A percentile compares a stretch with the other conserved stretches of the same genome.
Conservation (phyloP, 345 rosid species). For the Pugionium cornutum region DNA sequence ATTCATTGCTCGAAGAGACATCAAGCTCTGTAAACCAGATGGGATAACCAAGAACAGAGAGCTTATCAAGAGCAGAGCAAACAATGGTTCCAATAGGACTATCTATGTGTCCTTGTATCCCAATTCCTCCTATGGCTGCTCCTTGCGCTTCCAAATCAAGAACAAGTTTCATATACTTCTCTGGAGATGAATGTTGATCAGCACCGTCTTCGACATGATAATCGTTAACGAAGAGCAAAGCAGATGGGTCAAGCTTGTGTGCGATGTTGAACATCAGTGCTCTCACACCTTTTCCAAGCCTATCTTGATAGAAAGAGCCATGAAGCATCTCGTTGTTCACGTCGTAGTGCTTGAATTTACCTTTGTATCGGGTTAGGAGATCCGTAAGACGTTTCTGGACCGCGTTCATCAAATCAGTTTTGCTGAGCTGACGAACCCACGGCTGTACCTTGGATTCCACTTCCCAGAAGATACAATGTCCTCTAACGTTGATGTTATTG, state of each 20-base stretch:
- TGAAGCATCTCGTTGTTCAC: slow-evolving; percentile 65
- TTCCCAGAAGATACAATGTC: slow-evolving; percentile 61
- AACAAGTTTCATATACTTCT: slow-evolving; percentile 62
- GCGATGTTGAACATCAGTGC: slow-evolving; percentile 74
- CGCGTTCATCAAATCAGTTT: slow-evolving; percentile 41
- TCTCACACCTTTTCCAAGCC: slow-evolving; percentile 61
- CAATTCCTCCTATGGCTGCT: slow-evolving; percentile 54
- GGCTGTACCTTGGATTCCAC: slow-evolving; percentile 49
- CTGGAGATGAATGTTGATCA: slow-evolving; percentile 70
- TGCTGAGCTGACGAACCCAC: slow-evolving; percentile 49
- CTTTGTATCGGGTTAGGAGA: slow-evolving; percentile 56
- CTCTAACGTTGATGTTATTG: slow-evolving; percentile 59
- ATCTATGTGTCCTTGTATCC: slow-evolving; percentile 56
- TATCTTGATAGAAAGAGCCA: slow-evolving; percentile 74
- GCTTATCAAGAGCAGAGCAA: slow-evolving; percentile 57
- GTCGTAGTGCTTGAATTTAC: slow-evolving; percentile 76
- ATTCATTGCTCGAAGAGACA: slow-evolving; percentile 60
- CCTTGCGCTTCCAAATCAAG: slow-evolving; percentile 73
- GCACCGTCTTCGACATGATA: slow-evolving; percentile 80
- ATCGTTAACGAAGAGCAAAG: slow-evolving; percentile 79
- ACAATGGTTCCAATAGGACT: slow-evolving; percentile 55
- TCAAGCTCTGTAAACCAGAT: slow-evolving; percentile 64
- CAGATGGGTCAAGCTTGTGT: slow-evolving; percentile 66
- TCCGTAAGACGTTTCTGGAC: slow-evolving; percentile 49
- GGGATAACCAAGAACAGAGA: slow-evolving; percentile 54